Conservation (phyloP, 306 rosid species). For the Luffa aegyptiaca region DNA sequence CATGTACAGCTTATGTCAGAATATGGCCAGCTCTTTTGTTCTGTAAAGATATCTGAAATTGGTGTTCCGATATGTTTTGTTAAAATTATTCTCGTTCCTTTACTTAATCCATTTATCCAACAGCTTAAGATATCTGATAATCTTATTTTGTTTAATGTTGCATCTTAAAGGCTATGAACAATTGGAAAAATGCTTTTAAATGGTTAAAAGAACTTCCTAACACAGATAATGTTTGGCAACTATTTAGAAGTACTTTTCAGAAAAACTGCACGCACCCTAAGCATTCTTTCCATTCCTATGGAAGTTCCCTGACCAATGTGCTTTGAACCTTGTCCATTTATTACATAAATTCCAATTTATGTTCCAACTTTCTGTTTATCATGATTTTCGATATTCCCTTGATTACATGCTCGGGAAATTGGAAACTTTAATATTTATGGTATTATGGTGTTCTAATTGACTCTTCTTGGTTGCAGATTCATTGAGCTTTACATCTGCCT, state of each 20-base stretch:
- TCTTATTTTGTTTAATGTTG: neutral
- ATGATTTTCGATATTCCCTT: neutral
- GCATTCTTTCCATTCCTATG: neutral
- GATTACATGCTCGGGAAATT: neutral
- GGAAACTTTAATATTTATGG: neutral
- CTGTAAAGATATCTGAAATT: neutral
- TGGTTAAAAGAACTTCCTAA: neutral
- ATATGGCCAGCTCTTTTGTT: neutral
- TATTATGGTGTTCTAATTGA: neutral
- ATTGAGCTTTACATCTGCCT: conserved; percentile 19
- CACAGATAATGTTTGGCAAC: neutral
- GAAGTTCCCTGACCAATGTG: neutral
- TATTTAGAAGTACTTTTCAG: neutral
- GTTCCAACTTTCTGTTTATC: neutral
- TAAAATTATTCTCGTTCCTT: neutral
- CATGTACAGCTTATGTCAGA: neutral
- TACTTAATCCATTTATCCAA: neutral
- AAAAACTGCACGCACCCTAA: neutral
- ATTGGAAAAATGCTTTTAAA: neutral
- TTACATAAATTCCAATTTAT: neutral
- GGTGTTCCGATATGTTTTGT: neutral
- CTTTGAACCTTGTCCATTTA: neutral
- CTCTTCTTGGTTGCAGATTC: conserved; percentile 27
- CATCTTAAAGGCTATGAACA: neutral
- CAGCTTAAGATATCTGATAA: neutral